Evolutionary conservation across 768 basidiomycete species (phyloP).

Genomic region (Tricholoma furcatifolium): DNA sequence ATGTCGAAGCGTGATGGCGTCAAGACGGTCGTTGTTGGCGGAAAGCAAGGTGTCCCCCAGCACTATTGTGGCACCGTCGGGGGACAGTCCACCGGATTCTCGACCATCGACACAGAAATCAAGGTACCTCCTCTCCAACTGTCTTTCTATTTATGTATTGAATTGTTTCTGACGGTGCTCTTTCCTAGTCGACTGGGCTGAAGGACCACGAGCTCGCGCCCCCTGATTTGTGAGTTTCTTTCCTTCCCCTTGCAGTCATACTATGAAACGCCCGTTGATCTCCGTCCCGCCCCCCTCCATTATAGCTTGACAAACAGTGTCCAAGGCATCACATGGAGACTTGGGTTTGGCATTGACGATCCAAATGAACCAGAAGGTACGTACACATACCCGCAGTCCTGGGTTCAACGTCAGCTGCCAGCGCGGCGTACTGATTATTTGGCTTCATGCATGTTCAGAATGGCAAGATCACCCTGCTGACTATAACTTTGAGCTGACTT

Average conservation of each 20-base stretch:
- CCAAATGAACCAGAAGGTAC: slow-evolving; percentile 54
- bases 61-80: slow-evolving; percentile 66
- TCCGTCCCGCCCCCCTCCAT: slow-evolving; percentile 1
- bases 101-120: slow-evolving; percentile 58
- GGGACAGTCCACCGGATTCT: slow-evolving; percentile 57
- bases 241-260: not conserved
- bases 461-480: slow-evolving; percentile 60
- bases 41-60: slow-evolving; percentile 44
- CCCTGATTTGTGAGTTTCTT: slow-evolving; percentile 49
- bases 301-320: slow-evolving; percentile 50
- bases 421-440: slow-evolving; percentile 1
- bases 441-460: slow-evolving; percentile 30
- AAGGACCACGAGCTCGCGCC: slow-evolving; percentile 57
- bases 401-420: slow-evolving; percentile 4
- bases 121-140: slow-evolving; percentile 32
- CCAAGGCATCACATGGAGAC: slow-evolving; percentile 62
- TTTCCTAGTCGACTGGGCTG: slow-evolving; percentile 42
- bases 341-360: slow-evolving; percentile 56
- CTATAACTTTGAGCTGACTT: slow-evolving; percentile 48
- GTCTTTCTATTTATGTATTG: too few relatives aligned
- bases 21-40: slow-evolving; percentile 54
- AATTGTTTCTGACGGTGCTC: not conserved
- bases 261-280: slow-evolving; percentile 5
- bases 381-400: too few relatives aligned
- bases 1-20: slow-evolving; percentile 60